Base-by-base conservation (phyloP, 176 grass and related monocot genomes). In the Phoenix dactylifera region DNA sequence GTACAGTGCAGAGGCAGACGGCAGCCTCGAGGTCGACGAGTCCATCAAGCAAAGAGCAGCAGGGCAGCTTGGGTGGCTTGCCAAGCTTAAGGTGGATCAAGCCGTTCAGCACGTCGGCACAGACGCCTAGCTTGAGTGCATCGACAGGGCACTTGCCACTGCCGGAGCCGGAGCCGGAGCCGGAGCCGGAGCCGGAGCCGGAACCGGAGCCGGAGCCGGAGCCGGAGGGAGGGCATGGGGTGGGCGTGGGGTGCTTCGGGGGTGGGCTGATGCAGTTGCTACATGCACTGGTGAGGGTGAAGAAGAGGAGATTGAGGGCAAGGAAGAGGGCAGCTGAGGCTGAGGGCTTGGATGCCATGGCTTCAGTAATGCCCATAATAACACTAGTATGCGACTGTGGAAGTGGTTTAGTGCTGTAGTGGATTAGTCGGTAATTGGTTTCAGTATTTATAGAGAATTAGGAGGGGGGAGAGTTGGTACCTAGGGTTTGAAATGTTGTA, bases 41-140 rank as follows among this genome's bases (percentile, higher is more conserved):
- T 30, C 89, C 89, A 4, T 89, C 66, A 6, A 95, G 82, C 72
- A 95, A 73, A 19, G 79, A 76, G 77, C 90, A 95, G 70, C 90
- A 95, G 16, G 24, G 26, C 69, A 86, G 75, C 49, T 77, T 74
- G 22, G 64, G 64, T 26, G 79, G 78, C 62, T 83, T 75, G 25
- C 90, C 90, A 53, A 52, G 58, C 60, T 86, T 86, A 5, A 75
- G 79, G 60, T 89, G 83, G 56, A 89, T 78, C 70, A 95, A 39
- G 35, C 35, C 35, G 73, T 89, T 53, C 51, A 89, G 55, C 58
- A 95, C 82, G 80, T 86, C 81, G 22, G 82, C 82, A 64, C 90
- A 86, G 65, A 86, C 86, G 61, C 83, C 70, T 6, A 89, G 79
- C 80, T 89, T 89, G 26, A 95, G 76, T 54, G 82, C 78, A 64